Conservation (phyloP, 495 filamentous ascomycete genomes). For the Neurospora hispaniola region DNA sequence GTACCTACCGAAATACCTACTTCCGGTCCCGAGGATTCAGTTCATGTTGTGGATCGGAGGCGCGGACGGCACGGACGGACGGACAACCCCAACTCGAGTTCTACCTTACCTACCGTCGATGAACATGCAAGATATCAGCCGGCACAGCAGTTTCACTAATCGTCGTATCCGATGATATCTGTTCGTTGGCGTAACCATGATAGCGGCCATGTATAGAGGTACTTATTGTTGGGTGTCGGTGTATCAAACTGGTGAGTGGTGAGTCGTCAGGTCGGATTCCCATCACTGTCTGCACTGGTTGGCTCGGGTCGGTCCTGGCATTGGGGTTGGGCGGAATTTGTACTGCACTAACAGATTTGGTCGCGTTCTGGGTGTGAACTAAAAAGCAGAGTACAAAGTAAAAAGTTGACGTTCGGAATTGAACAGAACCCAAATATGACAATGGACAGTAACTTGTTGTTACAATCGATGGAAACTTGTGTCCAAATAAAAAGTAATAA, state of each 20-base stretch:
- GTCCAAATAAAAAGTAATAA: not conserved
- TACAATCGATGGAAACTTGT: not conserved
- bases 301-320: not conserved
- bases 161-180: not conserved
- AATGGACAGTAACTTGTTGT: not conserved
- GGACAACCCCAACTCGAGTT: not conserved
- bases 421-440: not conserved
- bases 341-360: not conserved
- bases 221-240: too few species aligned
- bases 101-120: not conserved
- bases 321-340: not conserved
- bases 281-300: not conserved
- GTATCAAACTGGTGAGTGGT: not conserved
- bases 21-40: not conserved
- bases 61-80: not conserved
- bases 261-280: not conserved
- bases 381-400: too few species aligned
- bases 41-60: not conserved
- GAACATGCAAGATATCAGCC: not conserved
- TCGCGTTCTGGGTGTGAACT: accelerated
- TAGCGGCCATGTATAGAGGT: too few species aligned
- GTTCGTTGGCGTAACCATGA: too few species aligned
- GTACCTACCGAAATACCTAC: not conserved
- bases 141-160: not conserved
- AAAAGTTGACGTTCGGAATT: too few species aligned